These are phyloP conservation scores for Micractinium sp. DNA, from an alignment of 139 green algal genomes.

Conservation along the genomic window DNA sequence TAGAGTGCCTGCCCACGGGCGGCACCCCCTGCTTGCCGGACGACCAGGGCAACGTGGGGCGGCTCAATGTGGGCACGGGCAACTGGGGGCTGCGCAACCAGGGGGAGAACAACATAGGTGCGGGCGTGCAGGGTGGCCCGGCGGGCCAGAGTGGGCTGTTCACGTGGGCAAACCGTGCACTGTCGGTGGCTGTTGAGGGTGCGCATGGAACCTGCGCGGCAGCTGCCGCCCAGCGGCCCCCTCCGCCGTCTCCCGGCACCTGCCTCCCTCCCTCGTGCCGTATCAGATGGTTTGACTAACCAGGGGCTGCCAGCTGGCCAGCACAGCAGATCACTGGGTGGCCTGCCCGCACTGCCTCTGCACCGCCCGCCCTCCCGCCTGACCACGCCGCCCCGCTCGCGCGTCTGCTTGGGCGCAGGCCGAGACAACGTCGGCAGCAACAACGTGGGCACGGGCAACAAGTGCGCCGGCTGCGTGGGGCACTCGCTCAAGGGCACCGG, in stretches of 20 bases:
- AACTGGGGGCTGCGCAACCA: conserved; percentile 7
- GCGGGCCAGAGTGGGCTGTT: neutral
- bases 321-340: neutral
- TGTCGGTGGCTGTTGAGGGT: neutral
- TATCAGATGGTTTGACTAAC: neutral
- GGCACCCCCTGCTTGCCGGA: neutral
- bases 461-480: neutral
- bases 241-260: neutral
- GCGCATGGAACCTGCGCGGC: neutral
- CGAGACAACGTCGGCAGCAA: conserved; percentile 9
- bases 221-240: neutral
- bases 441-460: conserved; percentile 13
- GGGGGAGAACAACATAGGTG: conserved; percentile 22
- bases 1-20: neutral
- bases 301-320: no score
- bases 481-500: neutral
- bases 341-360: neutral
- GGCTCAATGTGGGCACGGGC: neutral
- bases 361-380: neutral
- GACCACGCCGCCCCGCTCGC: neutral
- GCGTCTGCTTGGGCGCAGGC: neutral
- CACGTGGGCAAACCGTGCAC: neutral
- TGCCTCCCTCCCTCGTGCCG: neutral
- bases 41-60: neutral
- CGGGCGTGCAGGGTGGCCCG: no score